Percentiles rank a stretch among this genome's conserved stretches.
phyloP scores from a whole-genome alignment of 106 monocot species.

The Vanilla planifolia region DNA sequence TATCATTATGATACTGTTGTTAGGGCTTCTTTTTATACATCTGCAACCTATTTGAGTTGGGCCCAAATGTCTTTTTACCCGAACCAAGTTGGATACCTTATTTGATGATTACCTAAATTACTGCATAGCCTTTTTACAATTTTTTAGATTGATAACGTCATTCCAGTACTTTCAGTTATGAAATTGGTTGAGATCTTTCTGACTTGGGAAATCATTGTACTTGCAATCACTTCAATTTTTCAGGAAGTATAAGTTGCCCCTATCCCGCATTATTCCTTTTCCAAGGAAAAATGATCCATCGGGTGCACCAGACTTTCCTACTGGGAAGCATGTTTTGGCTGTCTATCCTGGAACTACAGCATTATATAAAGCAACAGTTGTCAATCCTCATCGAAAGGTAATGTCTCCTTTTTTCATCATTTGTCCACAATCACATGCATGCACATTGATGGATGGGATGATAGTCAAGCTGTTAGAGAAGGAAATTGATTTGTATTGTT shows the following conservation, averaged over 20 bases:
- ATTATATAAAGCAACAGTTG: conserved; percentile 95
- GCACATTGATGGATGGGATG: background rate
- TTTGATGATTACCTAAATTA: background rate
- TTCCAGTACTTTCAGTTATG: background rate
- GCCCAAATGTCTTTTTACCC: too few species aligned
- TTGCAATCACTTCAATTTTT: conserved; percentile 3
- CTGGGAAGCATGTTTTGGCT: conserved; percentile 75
- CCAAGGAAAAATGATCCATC: conserved; percentile 88
- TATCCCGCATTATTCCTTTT: conserved; percentile 79
- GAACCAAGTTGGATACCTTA: background rate
- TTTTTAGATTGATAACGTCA: background rate
- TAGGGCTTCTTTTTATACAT: too few species aligned
- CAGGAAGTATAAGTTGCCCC: conserved; percentile 87
- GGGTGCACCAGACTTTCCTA: conserved; percentile 65
- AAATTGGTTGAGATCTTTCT: background rate
- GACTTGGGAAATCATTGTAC: background rate
- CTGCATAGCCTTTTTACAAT: background rate
- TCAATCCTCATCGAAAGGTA: conserved; percentile 88
- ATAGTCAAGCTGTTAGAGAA: background rate
- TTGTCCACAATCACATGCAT: background rate
- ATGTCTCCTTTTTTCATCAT: background rate
- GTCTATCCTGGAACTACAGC: conserved; percentile 97
- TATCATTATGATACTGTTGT: too few species aligned
- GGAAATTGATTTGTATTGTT: too few species aligned
- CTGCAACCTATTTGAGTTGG: too few species aligned